These are phyloP conservation scores for Botryobasidium botryosum DNA, from an alignment of 768 basidiomycete genomes.

Conservation along the genomic window DNA sequence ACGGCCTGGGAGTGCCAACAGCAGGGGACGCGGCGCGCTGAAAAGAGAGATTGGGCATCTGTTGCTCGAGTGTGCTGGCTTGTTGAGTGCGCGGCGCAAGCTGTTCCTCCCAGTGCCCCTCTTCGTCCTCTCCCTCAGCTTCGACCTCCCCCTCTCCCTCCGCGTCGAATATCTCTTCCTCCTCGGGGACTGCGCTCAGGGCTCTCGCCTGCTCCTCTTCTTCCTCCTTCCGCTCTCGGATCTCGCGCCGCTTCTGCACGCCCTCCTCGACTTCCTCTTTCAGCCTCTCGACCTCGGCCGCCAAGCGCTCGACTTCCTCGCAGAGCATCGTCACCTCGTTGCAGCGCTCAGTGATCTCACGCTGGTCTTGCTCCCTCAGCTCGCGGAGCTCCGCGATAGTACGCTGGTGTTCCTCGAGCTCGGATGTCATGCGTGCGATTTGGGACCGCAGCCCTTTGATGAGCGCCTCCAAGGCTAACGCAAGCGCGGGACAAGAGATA, in stretches of 20 bases:
- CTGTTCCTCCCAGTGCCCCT: background rate
- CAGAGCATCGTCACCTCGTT: conserved; percentile 50
- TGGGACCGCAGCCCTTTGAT: conserved; percentile 58
- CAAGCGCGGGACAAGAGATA: background rate
- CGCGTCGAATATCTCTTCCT: conserved; percentile 9
- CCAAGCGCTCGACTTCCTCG: conserved; percentile 64
- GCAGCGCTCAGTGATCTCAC: conserved; percentile 39
- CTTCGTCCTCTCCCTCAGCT: conserved; percentile 16
- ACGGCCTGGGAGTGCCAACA: no score
- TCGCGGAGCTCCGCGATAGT: conserved; percentile 48
- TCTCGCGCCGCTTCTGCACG: conserved; percentile 48
- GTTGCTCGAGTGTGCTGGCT: background rate
- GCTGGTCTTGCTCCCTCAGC: conserved; percentile 44
- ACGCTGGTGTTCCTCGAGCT: conserved; percentile 51
- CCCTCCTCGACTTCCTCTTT: conserved; percentile 77
- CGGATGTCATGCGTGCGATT: conserved; percentile 57
- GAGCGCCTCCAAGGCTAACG: conserved; percentile 43
- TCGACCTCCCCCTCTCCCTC: conserved; percentile 8
- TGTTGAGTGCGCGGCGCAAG: background rate
- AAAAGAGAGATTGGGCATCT: no score
- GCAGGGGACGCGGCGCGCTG: no score
- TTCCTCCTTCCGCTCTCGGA: conserved; percentile 26
- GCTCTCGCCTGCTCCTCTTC: conserved; percentile 15
- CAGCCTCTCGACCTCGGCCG: conserved; percentile 75
- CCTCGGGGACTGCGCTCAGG: conserved; percentile 12